Evolutionary conservation across 768 basidiomycete genomes (phyloP), one percentile per base, ranked within the genome.

Genomic region (Panaeolus cyanescens): DNA sequence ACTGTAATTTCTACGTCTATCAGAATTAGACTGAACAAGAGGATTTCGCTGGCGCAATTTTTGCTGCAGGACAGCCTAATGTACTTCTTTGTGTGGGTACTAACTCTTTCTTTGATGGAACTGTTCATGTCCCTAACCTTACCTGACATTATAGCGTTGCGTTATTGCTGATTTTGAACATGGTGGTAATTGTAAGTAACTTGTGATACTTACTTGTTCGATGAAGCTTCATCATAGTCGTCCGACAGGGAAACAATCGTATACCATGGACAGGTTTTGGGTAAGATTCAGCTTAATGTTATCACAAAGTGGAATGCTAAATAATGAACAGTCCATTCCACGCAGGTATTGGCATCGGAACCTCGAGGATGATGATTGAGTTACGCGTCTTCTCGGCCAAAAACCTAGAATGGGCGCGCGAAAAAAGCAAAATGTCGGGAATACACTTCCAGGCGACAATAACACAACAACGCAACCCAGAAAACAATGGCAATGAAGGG

Each of bases 231-330:
- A 6, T 30, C 9, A 36, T 22, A 33, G 36, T 3, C 20, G 34
- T 30, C 32, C 34, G 2, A 9, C 33, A 82, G 79, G 78, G 75
- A 13, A 64, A 76, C 4, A 81, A 79, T 0, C 71, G 72, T 37
- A 81, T 82, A 40, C 82, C 80, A 2, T 83, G 82, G 82, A 81
- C 82, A 59, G 79, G 82, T 55, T 81, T 79, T 66, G 76, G 71
- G 77, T 77, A 62, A 33, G 72, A 64, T 1, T 19, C 20, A 13
- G 30, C n/a, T 31, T 19, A 25, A 15, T 8, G 12, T 25, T 17
- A 19, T 5, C 32, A 1, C 9, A 10, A 25, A 45, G 7, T 10
- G 1, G 15, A 40, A 13, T 19, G 7, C 56, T 10, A 56, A 9
- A 39, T 33, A 55, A 28, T 12, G 3, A 22, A 19, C 54, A 79